These are phyloP conservation scores for Juncus inflexus DNA, from an alignment of 176 grass and related monocot genomes.

Conservation along the genomic window DNA sequence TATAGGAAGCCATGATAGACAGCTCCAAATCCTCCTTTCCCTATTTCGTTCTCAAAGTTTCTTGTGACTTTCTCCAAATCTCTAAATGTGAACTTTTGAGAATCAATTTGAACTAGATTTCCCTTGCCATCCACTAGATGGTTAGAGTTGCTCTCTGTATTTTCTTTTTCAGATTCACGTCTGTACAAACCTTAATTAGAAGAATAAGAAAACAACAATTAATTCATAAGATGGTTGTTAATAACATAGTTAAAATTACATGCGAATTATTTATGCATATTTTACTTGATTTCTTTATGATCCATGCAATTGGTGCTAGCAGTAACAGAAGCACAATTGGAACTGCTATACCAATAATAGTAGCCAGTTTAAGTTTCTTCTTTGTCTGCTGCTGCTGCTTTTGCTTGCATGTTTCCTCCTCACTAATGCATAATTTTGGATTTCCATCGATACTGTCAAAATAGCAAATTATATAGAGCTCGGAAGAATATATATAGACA, in stretches of 20 bases:
- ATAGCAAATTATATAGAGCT: too few relatives aligned
- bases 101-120: not conserved
- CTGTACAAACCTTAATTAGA: not conserved
- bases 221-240: too few relatives aligned
- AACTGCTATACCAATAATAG: not conserved
- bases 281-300: constrained; percentile 11
- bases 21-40: constrained; percentile 26
- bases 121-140: not conserved
- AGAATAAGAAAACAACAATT: not conserved
- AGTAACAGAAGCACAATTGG: constrained; percentile 1
- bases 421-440: constrained; percentile 2
- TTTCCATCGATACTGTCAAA: constrained; percentile 22
- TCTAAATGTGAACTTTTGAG: constrained; percentile 13
- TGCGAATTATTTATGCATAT: too few relatives aligned
- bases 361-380: constrained; percentile 7
- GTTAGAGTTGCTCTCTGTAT: not conserved
- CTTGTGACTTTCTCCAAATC: constrained; percentile 19
- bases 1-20: constrained; percentile 13
- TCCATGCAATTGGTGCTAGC: constrained; percentile 7
- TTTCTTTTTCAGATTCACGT: not conserved
- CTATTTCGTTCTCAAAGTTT: constrained; percentile 18
- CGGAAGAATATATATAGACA: too few relatives aligned
- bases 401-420: too few relatives aligned
- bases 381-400: not conserved
- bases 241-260: too few relatives aligned